Percentiles rank a stretch among this genome's conserved stretches.
phyloP scores from a whole-genome alignment of 148 eudicot genomes.

The Amaranthus cruentus region DNA sequence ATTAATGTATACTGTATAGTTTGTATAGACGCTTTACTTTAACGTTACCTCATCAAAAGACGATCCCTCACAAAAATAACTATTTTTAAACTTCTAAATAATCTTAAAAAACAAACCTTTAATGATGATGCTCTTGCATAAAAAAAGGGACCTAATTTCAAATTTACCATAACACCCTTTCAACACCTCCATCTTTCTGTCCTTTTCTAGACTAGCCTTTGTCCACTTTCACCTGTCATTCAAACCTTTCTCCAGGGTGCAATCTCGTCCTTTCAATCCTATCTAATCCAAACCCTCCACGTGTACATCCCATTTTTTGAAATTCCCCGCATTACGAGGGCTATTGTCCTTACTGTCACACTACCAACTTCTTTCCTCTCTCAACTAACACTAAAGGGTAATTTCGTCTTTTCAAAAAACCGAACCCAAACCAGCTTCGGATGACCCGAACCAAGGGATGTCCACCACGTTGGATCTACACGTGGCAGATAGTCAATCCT shows the following conservation, averaged over 20 bases:
- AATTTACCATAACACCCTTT: constrained; percentile 20
- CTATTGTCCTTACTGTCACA: neutral
- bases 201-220: constrained; percentile 10
- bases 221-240: constrained; percentile 20
- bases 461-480: constrained; percentile 12
- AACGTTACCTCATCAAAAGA: too few species aligned
- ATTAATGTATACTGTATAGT: too few species aligned
- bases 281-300: constrained; percentile 1
- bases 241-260: neutral
- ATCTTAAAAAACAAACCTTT: too few species aligned
- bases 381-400: neutral
- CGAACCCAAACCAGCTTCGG: neutral
- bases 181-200: neutral
- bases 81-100: too few species aligned
- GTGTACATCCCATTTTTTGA: neutral
- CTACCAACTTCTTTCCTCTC: neutral
- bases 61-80: too few species aligned
- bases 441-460: neutral
- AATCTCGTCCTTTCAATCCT: constrained; percentile 9
- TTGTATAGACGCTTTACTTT: too few species aligned
- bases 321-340: constrained; percentile 18
- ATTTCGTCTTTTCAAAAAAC: neutral
- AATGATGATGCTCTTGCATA: too few species aligned
- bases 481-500: constrained; percentile 17
- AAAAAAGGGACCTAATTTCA: too few species aligned